Evolutionary conservation across 441 rosid genomes (phyloP), one percentile per base, ranked within the genome.

Genomic region (Biscutella laevigata): DNA sequence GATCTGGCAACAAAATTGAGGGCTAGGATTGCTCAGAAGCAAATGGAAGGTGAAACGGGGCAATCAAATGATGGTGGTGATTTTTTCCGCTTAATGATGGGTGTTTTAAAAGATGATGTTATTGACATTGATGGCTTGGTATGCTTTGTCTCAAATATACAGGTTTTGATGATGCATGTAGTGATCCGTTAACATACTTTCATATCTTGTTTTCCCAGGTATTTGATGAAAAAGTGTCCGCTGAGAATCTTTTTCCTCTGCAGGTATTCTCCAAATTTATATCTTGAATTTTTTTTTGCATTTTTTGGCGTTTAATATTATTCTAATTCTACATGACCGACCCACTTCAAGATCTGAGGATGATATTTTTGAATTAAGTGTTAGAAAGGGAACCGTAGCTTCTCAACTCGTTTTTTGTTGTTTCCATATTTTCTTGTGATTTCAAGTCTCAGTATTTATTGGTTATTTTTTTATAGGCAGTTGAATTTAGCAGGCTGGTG

Each of bases 111-210:
- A 77, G 99, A 88, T 64, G 95, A 86, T 58, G 89, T 72, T 46
- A 81, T 88, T 79, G 94, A 88, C 76, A 81, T 86, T 66, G 95
- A 86, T 66, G 88, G 89, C 71, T 77, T 92, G 92, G 99, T 92
- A 86, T 69, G 86, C 59, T 63, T 51, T 29, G 35, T 25, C 34
- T 64, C 61, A 36, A 61, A 20, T 33, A 51, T 46, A 39, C 17
- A 28, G 29, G 61, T 35, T 30, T 52, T 6, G n/a, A 30, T 55
- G 7, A 19, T 50, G 37, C 20, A 29, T 29, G 29, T 21, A 25
- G 25, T 61, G 25, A 25, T 22, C 54, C 30, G 34, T 34, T 59
- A 65, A 59, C 22, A 34, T 39, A 11, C 58, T 21, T 30, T 11
- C 33, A 11, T 25, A 36, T 41, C 33, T 62, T 55, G 8, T n/a